Evolutionary conservation across 1,139 yeast species (phyloP).

Genomic region (Kodamaea fungicola): DNA sequence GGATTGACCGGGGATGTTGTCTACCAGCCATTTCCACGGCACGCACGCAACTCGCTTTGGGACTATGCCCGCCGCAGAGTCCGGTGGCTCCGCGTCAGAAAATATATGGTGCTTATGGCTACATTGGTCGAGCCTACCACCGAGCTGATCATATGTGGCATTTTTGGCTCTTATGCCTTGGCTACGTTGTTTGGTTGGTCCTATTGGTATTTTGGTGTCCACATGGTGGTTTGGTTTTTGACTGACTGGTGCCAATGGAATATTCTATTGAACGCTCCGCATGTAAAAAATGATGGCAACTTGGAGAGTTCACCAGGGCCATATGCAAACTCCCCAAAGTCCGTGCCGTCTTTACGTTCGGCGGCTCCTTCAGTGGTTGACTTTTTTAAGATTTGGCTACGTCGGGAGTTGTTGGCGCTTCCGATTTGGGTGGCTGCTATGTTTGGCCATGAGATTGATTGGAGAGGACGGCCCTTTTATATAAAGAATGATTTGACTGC

Average conservation of each 20-base stretch:
- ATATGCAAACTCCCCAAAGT: not conserved
- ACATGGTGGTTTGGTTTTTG: conserved; percentile 59
- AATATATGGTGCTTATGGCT: conserved; percentile 84
- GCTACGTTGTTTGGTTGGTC: conserved; percentile 39
- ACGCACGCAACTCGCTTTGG: conserved; percentile 32
- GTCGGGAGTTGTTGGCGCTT: conserved; percentile 71
- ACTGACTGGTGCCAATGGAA: conserved; percentile 62
- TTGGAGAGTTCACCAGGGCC: not conserved
- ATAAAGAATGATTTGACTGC: conserved; percentile 77
- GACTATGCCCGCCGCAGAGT: conserved; percentile 69
- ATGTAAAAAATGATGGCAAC: not conserved
- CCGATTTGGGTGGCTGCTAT: conserved; percentile 85
- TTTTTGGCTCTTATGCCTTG: conserved; percentile 62
- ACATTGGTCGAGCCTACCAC: conserved; percentile 86
- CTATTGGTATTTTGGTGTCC: conserved; percentile 42
- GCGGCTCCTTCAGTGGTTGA: not conserved
- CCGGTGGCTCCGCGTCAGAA: conserved; percentile 86
- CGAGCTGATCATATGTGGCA: conserved; percentile 67
- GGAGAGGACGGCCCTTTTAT: conserved; percentile 78
- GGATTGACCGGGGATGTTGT: conserved; percentile 78
- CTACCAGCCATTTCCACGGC: conserved; percentile 67
- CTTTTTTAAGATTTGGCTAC: conserved; percentile 46
- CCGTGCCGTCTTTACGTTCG: not conserved
- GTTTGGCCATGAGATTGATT: conserved; percentile 71
- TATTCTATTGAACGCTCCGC: conserved; percentile 12